Conservation (phyloP, 305 asterid species). For the Plantago coronopus region DNA sequence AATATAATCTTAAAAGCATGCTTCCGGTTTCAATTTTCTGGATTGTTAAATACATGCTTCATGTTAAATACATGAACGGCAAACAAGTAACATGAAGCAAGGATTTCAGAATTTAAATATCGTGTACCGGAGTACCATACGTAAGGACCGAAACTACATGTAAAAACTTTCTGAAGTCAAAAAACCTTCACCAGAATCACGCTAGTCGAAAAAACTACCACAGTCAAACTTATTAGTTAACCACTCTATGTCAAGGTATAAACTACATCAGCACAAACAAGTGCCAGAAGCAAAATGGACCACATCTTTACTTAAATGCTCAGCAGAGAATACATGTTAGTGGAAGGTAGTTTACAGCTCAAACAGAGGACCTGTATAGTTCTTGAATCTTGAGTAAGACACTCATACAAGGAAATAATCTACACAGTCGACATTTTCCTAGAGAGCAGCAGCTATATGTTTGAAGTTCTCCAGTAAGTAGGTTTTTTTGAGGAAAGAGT, state of each 20-base stretch:
- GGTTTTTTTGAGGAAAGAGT: no score
- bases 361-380: neutral
- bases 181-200: neutral
- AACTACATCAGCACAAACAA: neutral
- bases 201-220: no score
- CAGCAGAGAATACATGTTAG: neutral
- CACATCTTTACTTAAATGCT: neutral
- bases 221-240: neutral
- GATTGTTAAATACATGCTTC: no score
- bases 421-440: neutral
- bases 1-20: neutral
- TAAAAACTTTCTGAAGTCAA: conserved; percentile 3
- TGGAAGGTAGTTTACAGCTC: neutral
- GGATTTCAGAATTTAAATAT: neutral
- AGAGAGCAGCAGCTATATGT: neutral
- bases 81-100: no score
- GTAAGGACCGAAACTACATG: neutral
- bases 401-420: no score
- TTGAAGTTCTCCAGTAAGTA: neutral
- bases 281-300: neutral
- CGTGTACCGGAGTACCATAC: neutral
- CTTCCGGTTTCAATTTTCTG: no score
- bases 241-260: neutral
- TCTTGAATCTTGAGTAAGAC: neutral
- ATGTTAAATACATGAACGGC: no score